These are phyloP conservation scores for Physcomitrium patens DNA, from an alignment of 225 moss, liverwort and hornwort species.

Conservation along the genomic window DNA sequence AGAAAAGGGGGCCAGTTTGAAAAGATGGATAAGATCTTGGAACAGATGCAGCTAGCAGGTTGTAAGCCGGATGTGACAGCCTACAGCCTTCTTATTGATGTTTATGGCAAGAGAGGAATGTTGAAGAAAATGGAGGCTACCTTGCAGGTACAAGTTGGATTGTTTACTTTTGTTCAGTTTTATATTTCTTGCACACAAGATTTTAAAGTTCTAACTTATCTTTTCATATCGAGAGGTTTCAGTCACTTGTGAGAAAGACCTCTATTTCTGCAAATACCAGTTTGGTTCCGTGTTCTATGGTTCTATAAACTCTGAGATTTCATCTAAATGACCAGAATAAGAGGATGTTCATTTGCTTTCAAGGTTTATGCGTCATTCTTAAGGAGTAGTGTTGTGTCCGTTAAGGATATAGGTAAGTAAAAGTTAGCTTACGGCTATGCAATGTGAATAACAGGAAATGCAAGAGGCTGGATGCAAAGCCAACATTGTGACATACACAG, in stretches of 20 bases:
- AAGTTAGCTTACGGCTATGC: conserved; percentile 31
- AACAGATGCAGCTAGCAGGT: conserved; percentile 57
- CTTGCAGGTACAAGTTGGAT: conserved; percentile 45
- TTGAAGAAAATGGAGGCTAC: conserved; percentile 80
- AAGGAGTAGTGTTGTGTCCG: conserved; percentile 10
- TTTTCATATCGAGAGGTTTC: conserved; percentile 26
- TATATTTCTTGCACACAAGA: conserved; percentile 5
- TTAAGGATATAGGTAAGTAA: conserved; percentile 10
- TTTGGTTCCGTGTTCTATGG: not conserved
- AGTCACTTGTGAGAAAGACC: not conserved
- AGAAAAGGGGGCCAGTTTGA: conserved; percentile 58
- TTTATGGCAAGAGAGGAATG: conserved; percentile 75
- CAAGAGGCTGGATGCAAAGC: conserved; percentile 69
- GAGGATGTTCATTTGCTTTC: conserved; percentile 11
- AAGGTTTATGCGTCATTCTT: conserved; percentile 19
- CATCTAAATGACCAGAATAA: conserved; percentile 12
- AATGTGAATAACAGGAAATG: conserved; percentile 57
- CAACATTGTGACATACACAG: conserved; percentile 77
- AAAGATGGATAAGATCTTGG: conserved; percentile 68
- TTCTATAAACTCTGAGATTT: conserved; percentile 1
- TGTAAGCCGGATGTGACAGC: conserved; percentile 78
- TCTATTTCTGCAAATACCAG: not conserved
- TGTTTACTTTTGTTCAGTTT: conserved; percentile 8
- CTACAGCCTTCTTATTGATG: conserved; percentile 73
- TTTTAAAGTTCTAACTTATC: not conserved